Base-by-base conservation (phyloP, 129 eudicot species). In the Flaveria sonorensis region DNA sequence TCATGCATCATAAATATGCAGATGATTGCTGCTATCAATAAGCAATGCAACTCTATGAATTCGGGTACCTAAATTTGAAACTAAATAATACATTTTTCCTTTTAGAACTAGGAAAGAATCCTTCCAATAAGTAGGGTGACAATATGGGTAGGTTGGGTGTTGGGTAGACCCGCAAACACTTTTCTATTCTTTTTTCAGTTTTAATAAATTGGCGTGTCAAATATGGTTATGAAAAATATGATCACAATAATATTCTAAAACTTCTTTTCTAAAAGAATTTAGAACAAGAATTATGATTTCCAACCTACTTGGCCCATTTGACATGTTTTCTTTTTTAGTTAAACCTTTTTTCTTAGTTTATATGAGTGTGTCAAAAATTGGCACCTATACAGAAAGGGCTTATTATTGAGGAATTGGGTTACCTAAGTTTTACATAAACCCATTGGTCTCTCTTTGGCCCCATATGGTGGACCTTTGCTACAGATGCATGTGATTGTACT, bases 401-500 rank as follows among this genome's bases (percentile, higher is more conserved):
- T 55, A 9, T 59, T 40, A 73, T 73, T 11, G 9, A 57, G 24
- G 13, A 60, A 26, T 10, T 23, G 46, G 57, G 28, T n/a, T 23
- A 74, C 60, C 79, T 15, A 46, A 45, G 68, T 42, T 74, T 57
- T 60, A 15, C 26, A 45, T 74, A 57, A 42, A 60, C 50, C 52
- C 57, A 16, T 73, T 28, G 6, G 53, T 40, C 68, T 73, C 65
- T 39, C 39, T 72, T 20, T 72, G 62, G 47, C 23, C 26, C 42
- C 9, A 53, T 24, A 15, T 40, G 36, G 12, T 10, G 8, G 77
- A 7, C 77, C 21, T 24, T 57, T 36, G 20, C 48, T 63, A 45
- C 30, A 64, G 46, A 60, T 46, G 61, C 59, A 26, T 61, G 60
- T 74, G 79, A 30, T 42, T 73, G 30, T 18, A 36, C 26, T 57